Percentiles rank a stretch among this genome's conserved stretches.
Conservation (phyloP, 2,329 filamentous ascomycete genomes). For the Stemphylium vesicarium region DNA sequence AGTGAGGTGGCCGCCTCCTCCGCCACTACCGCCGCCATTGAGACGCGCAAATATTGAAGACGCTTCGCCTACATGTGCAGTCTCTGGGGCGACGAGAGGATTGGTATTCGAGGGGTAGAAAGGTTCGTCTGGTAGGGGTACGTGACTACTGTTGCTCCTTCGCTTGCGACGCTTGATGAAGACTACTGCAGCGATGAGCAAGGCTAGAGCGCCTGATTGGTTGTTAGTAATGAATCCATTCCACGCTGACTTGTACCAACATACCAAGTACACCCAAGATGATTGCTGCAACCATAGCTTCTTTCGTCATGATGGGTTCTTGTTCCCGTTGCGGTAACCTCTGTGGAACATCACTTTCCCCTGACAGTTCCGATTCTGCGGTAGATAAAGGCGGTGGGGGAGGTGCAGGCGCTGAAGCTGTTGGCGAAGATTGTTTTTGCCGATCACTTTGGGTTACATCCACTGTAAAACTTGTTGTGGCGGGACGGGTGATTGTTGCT, state of each 20-base stretch:
- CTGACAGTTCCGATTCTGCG: background rate
- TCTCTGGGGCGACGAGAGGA: constrained; percentile 29
- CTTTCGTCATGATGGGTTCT: constrained; percentile 32
- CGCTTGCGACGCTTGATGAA: constrained; percentile 36
- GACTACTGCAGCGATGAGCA: constrained; percentile 29
- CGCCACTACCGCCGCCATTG: background rate
- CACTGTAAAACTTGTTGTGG: constrained; percentile 5
- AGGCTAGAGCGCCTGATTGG: constrained; percentile 34
- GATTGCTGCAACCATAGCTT: constrained; percentile 41
- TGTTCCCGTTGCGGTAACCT: constrained; percentile 3
- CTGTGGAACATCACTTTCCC: background rate
- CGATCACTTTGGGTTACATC: constrained; percentile 1
- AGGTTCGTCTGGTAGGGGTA: constrained; percentile 32
- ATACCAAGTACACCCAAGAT: constrained; percentile 41
- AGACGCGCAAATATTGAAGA: constrained; percentile 19
- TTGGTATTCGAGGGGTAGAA: constrained; percentile 35
- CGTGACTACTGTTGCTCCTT: constrained; percentile 16
- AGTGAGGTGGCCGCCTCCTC: constrained; percentile 26
- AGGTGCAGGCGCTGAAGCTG: background rate
- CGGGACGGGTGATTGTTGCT: background rate
- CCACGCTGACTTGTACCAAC: background rate
- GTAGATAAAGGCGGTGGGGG: background rate
- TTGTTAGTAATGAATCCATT: background rate
- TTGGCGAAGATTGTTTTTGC: background rate
- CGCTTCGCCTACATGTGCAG: constrained; percentile 23